Evolutionary conservation across 176 grass and related monocot genomes (phyloP), one percentile per base, ranked within the genome.

Genomic region (Avena atlantica): DNA sequence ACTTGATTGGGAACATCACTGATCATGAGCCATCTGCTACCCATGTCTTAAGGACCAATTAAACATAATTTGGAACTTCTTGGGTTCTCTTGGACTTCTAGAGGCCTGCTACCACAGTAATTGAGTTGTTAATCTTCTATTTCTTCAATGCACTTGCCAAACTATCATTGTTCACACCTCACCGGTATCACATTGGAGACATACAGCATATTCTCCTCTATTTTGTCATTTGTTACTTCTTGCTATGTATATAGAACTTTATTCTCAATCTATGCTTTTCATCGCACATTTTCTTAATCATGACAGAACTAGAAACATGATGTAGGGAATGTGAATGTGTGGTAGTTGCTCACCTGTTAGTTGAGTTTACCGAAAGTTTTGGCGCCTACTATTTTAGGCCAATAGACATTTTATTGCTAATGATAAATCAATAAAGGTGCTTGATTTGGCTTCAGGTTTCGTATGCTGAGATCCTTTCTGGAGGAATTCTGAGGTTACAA

Each of bases 381-480:
- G 25, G 20, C 40, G 48, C 29, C 48, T 51, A 53, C 58, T 20
- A 65, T 64, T 76, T 51, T 77, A 77, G 47, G 44, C 6, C 47
- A 53, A 78, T 24, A 44, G 1, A 23, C 58, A 44, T 61, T 36
- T 71, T 53, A 56, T 21, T 87, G 74, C 17, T 50, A 85, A 37
- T 78, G 60, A 85, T 80, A 70, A 82, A 78, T 90, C 40, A 78
- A 85, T 65, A 77, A 25, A 79, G 44, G 14, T 4, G n/a, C 70
- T 88, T 86, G 29, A 83, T 87, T 70, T 91, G n/a, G 47, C 23
- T 79, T 66, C 85, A 97, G 97, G 92, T 96, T 79, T 96, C 94
- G 49, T 93, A 90, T 83, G 92, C 92, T 59, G 97, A 99, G 80
- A 92, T 99, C 45, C 90, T 99, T 90, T 99, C 97, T 81, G 97